Percentiles rank a stretch among this genome's conserved stretches.
Conservation (phyloP, 1,139 yeast species). For the Geotrichum phurueaensis region DNA sequence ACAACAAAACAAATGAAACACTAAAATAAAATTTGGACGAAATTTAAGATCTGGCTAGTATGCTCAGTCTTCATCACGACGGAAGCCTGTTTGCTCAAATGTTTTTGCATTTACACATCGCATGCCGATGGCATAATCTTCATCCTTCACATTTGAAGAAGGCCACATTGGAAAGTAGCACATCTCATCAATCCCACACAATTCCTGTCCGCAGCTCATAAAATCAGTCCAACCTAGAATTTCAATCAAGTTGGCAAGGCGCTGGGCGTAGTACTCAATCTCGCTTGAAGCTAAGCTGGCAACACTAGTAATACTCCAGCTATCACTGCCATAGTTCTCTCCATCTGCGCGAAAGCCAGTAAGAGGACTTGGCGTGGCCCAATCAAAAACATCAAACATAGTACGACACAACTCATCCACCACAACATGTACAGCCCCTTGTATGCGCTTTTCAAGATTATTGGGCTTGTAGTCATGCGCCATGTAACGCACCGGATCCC, state of each 20-base stretch:
- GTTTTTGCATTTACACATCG: conserved; percentile 1
- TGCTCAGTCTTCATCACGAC: not conserved
- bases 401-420: conserved; percentile 34
- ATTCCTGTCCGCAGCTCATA: conserved; percentile 37
- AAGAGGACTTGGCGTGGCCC: conserved; percentile 12
- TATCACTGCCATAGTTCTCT: not conserved
- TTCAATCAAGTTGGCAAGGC: conserved; percentile 26
- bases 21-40: not conserved
- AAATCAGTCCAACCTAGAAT: conserved; percentile 42
- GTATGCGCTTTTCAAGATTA: conserved; percentile 35
- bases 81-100: not conserved
- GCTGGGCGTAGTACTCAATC: conserved; percentile 11
- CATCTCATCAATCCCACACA: conserved; percentile 42
- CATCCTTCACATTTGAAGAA: not conserved
- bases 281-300: not conserved
- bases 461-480: conserved; percentile 17
- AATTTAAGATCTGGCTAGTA: not conserved
- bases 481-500: conserved; percentile 13
- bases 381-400: conserved; percentile 36
- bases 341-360: conserved; percentile 1
- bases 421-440: conserved; percentile 42
- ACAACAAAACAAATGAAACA: too few species aligned
- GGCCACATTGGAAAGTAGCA: conserved; percentile 44
- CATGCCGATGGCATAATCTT: conserved; percentile 9
- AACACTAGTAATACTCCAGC: not conserved